These are phyloP conservation scores for Lepidopterella palustris DNA, from an alignment of 495 filamentous ascomycete genomes.

Conservation along the genomic window DNA sequence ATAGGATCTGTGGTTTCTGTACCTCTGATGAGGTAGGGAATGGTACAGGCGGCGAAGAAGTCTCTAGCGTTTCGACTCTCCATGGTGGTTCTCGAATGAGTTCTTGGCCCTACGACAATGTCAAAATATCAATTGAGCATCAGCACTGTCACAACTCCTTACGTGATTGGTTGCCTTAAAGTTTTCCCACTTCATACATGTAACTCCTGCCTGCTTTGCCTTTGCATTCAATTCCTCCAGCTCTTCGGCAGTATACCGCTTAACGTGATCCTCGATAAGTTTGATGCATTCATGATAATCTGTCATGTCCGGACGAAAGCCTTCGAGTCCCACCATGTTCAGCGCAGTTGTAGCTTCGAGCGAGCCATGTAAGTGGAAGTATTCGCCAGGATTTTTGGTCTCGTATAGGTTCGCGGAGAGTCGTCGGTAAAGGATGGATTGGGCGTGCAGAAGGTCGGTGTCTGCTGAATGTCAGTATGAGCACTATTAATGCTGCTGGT, in stretches of 20 bases:
- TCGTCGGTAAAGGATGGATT: constrained; percentile 65
- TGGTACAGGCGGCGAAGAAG: constrained; percentile 46
- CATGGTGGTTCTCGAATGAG: constrained; percentile 48
- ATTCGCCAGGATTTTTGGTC: constrained; percentile 57
- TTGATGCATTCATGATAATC: constrained; percentile 61
- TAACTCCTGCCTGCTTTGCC: constrained; percentile 59
- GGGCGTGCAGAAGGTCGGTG: constrained; percentile 62
- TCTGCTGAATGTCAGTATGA: constrained; percentile 42
- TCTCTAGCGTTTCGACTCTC: constrained; percentile 45
- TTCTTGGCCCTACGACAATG: constrained; percentile 40
- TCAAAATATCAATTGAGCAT: not conserved
- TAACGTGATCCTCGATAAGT: constrained; percentile 59
- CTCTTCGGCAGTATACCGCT: constrained; percentile 54
- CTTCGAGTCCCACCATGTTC: constrained; percentile 64
- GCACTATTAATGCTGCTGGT: not conserved
- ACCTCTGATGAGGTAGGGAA: constrained; percentile 38
- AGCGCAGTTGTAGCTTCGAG: constrained; percentile 62
- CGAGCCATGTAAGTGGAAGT: constrained; percentile 74
- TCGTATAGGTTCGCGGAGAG: constrained; percentile 71
- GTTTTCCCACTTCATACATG: constrained; percentile 57
- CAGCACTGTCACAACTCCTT: constrained; percentile 17
- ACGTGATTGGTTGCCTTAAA: constrained; percentile 55
- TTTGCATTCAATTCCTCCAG: constrained; percentile 59
- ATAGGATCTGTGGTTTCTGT: constrained; percentile 22
- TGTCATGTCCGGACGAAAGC: constrained; percentile 54